Evolutionary conservation across 2,329 filamentous ascomycete species (phyloP).

Genomic region (Elsinoe ampelina): DNA sequence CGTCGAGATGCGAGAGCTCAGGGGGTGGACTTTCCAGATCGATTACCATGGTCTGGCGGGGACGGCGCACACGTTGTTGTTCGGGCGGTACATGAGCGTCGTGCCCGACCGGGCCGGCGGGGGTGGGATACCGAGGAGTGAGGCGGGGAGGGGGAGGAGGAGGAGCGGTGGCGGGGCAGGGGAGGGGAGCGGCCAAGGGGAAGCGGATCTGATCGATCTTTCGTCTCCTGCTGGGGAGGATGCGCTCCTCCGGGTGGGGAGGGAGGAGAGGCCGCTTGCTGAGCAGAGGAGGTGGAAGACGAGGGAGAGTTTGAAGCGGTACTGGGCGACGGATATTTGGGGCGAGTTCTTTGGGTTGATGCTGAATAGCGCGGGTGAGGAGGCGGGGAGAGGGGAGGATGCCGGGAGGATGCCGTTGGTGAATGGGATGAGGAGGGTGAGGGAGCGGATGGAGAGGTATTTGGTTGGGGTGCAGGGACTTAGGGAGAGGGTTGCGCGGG

Average conservation of each 20-base stretch:
- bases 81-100: slow-evolving; percentile 91
- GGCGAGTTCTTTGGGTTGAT: slow-evolving; percentile 70
- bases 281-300: slow-evolving; percentile 60
- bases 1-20: slow-evolving; percentile 85
- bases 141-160: slow-evolving; percentile 29
- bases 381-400: slow-evolving; percentile 50
- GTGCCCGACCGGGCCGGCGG: slow-evolving; percentile 32
- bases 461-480: slow-evolving; percentile 61
- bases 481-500: slow-evolving; percentile 46
- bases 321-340: slow-evolving; percentile 97
- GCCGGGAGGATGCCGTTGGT: slow-evolving; percentile 62
- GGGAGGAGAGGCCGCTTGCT: not conserved
- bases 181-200: not conserved
- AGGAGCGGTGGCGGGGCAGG: not conserved
- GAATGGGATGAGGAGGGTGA: slow-evolving; percentile 56
- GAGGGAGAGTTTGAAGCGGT: slow-evolving; percentile 76
- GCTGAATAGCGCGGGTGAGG: slow-evolving; percentile 65
- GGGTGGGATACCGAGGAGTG: slow-evolving; percentile 44
- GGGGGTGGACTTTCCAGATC: slow-evolving; percentile 95
- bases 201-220: slow-evolving; percentile 16
- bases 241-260: slow-evolving; percentile 34
- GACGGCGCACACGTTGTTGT: slow-evolving; percentile 78
- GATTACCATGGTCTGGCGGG: slow-evolving; percentile 92
- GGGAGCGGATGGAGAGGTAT: slow-evolving; percentile 78
- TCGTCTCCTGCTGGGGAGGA: slow-evolving; percentile 46